Evolutionary conservation across 2,329 filamentous ascomycete genomes (phyloP).

Genomic region (Pestalotiopsis sp.): DNA sequence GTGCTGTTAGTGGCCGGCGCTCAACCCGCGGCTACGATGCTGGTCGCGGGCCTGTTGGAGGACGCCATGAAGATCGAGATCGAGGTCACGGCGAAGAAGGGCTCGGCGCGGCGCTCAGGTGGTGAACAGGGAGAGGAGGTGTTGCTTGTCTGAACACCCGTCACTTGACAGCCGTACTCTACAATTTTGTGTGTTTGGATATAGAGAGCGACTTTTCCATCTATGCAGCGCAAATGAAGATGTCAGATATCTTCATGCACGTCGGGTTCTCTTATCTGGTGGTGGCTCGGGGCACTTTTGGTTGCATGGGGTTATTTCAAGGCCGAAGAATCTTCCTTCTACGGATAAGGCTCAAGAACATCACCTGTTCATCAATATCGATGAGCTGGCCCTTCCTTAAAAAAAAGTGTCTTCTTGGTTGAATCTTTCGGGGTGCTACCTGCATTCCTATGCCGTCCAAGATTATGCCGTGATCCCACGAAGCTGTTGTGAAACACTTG

Average conservation of each 20-base stretch:
- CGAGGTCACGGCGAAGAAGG: constrained; percentile 25
- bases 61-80: constrained; percentile 44
- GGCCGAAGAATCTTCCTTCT: too few species aligned
- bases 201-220: too few species aligned
- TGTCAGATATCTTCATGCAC: not conserved
- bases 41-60: constrained; percentile 53
- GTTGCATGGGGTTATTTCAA: too few species aligned
- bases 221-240: too few species aligned
- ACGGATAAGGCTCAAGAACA: too few species aligned
- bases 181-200: too few species aligned
- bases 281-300: not conserved
- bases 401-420: too few species aligned
- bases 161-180: too few species aligned
- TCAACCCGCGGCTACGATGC: constrained; percentile 57
- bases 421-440: too few species aligned
- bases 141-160: not conserved
- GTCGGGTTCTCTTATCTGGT: not conserved
- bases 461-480: not conserved
- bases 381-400: too few species aligned
- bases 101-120: not conserved
- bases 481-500: not conserved
- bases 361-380: too few species aligned
- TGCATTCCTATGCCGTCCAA: not conserved
- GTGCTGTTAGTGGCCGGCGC: constrained; percentile 28
- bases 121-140: not conserved